Conservation (phyloP, 345 rosid species). For the Gossypium ekmanianum region DNA sequence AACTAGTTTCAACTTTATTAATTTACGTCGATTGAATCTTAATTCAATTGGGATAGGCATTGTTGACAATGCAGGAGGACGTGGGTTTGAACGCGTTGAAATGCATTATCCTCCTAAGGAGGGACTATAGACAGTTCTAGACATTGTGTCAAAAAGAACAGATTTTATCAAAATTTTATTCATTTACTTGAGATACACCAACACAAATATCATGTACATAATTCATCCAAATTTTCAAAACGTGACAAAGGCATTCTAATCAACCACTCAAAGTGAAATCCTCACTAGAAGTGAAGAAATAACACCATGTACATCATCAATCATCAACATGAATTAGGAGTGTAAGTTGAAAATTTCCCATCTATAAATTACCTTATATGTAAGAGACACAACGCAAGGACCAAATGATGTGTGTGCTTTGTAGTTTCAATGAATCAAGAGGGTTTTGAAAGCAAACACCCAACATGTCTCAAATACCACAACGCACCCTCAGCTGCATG, state of each 20-base stretch:
- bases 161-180: too few species aligned
- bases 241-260: neutral
- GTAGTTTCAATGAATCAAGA: neutral
- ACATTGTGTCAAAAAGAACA: too few species aligned
- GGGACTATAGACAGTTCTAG: accelerated
- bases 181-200: too few species aligned
- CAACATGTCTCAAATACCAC: constrained; percentile 54
- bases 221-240: too few species aligned
- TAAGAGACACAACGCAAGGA: neutral
- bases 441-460: constrained; percentile 19
- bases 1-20: too few species aligned
- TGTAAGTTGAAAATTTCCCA: neutral
- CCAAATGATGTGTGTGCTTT: neutral
- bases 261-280: neutral
- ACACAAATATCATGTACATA: too few species aligned
- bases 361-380: too few species aligned
- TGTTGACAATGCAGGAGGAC: too few species aligned
- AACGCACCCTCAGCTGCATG: constrained; percentile 67
- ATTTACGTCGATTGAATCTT: too few species aligned
- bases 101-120: too few species aligned
- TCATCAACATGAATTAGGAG: neutral
- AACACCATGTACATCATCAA: neutral
- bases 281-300: neutral
- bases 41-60: too few species aligned
- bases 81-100: too few species aligned